Base-by-base conservation (phyloP, 345 rosid species). In the Sonneratia caseolaris region DNA sequence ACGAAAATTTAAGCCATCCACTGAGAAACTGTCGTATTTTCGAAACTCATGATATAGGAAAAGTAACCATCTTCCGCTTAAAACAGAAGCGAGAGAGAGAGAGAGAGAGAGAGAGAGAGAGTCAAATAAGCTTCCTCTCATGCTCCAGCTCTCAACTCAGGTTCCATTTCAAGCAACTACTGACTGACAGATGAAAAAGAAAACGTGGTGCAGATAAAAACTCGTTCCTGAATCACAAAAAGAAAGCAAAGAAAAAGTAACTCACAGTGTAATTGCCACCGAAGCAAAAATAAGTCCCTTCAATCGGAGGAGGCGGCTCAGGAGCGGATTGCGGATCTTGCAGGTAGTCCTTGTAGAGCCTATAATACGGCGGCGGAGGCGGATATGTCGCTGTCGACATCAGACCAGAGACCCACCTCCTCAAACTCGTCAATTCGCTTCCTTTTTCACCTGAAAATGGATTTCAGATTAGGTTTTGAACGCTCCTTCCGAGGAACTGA, bases 371-470 rank as follows among this genome's bases (percentile, higher is more conserved):
- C 4, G 99, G 97, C 3, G 93, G 97, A 5, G 99, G 99, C 1
- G 97, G 99, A 56, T 90, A 92, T 11, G 93, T 82, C 21, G 94
- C 97, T 32, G 97, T 87, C 45, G 99, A 91, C 97, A 92, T 95
- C 69, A 36, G 45, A 42, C 92, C 69, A 36, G 45, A 42, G 45
- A 42, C 14, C 45, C 55, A 36, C 72, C 51, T 59, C 24, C 19
- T 18, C 69, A 65, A 65, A 36, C 68, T 36, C 24, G 21, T 35
- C 45, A 21, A 21, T 5, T 55, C 61, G 61, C 61, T 55, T 21
- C 61, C 24, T 55, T 55, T 55, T 16, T 55, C 24, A 55, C 61
- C 24, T 19, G 61, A 4, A 55, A 21, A 21, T 55, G 61, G 61
- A 55, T 1, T 55, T 55, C 24, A 55, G 24, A 15, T 27, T 27